A percentile compares a stretch with the other conserved stretches of the same genome.
phyloP scores from a whole-genome alignment of 2,329 filamentous ascomycete species.

The Cadophora sp. region DNA sequence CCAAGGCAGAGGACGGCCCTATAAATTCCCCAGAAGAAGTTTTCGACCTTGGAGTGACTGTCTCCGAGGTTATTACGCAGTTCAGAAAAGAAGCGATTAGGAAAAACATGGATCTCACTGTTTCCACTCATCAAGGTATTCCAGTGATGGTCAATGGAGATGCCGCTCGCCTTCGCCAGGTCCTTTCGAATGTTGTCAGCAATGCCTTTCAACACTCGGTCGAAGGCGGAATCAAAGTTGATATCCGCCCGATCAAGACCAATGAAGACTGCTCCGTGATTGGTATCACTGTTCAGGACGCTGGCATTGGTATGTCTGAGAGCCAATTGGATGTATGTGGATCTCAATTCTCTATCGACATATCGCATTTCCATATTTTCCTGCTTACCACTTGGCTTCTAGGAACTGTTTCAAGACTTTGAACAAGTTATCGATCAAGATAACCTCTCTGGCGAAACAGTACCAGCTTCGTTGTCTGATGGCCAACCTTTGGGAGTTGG shows the following conservation, averaged over 20 bases:
- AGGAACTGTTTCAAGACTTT: conserved; percentile 60
- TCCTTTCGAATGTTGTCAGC: conserved; percentile 80
- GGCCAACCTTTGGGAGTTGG: conserved; percentile 74
- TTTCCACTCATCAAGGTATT: conserved; percentile 71
- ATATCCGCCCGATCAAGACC: conserved; percentile 67
- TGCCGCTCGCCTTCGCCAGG: conserved; percentile 78
- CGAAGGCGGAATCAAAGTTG: conserved; percentile 71
- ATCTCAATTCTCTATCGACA: background rate
- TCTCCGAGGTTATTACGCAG: conserved; percentile 76
- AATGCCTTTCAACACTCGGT: conserved; percentile 84
- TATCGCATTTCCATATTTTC: background rate
- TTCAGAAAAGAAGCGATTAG: conserved; percentile 77
- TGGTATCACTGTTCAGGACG: conserved; percentile 79
- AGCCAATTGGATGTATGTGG: conserved; percentile 55
- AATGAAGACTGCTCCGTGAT: conserved; percentile 64
- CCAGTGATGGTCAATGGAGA: conserved; percentile 79
- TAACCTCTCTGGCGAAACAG: background rate
- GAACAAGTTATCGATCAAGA: conserved; percentile 59
- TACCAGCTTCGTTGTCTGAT: conserved; percentile 40
- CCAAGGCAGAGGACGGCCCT: conserved; percentile 84
- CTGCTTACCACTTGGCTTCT: background rate
- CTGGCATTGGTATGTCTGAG: conserved; percentile 74
- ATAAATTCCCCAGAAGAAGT: conserved; percentile 80
- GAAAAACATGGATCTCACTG: conserved; percentile 75
- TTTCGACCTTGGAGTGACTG: conserved; percentile 73